A percentile compares a stretch with the other conserved stretches of the same genome.
phyloP scores from a whole-genome alignment of 108 stramenopile species.

The Nitzschia sp. region DNA sequence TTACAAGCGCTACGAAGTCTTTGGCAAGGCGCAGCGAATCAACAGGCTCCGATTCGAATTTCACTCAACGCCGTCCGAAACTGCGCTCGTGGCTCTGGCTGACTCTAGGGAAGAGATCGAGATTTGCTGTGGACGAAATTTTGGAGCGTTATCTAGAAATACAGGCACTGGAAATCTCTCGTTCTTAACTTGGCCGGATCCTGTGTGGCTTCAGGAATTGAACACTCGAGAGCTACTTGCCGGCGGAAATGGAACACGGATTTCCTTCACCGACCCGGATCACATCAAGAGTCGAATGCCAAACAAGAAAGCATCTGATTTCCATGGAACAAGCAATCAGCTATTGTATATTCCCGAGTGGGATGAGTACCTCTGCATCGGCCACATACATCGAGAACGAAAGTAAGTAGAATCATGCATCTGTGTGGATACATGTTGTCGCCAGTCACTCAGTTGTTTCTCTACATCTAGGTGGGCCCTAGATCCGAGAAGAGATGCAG shows the following conservation, averaged over 20 bases:
- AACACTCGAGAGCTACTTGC: conserved; percentile 3
- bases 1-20: conserved; percentile 33
- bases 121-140: conserved; percentile 81
- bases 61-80: neutral
- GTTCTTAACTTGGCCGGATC: conserved; percentile 75
- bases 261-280: neutral
- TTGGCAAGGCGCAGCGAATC: neutral
- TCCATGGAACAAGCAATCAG: conserved; percentile 76
- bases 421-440: too few species aligned
- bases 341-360: conserved; percentile 50
- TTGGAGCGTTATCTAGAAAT: conserved; percentile 49
- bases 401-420: neutral
- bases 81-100: conserved; percentile 35
- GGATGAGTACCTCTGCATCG: conserved; percentile 68
- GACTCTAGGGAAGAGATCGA: conserved; percentile 3
- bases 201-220: conserved; percentile 60
- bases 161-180: conserved; percentile 16
- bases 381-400: conserved; percentile 72
- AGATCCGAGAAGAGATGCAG: conserved; percentile 48
- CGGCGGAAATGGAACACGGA: neutral
- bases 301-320: conserved; percentile 12
- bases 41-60: neutral
- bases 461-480: conserved; percentile 44
- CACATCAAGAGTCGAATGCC: conserved; percentile 7
- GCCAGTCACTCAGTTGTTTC: too few species aligned